These are phyloP conservation scores for Bombardia bombarda DNA, from an alignment of 495 filamentous ascomycete genomes.

Conservation along the genomic window DNA sequence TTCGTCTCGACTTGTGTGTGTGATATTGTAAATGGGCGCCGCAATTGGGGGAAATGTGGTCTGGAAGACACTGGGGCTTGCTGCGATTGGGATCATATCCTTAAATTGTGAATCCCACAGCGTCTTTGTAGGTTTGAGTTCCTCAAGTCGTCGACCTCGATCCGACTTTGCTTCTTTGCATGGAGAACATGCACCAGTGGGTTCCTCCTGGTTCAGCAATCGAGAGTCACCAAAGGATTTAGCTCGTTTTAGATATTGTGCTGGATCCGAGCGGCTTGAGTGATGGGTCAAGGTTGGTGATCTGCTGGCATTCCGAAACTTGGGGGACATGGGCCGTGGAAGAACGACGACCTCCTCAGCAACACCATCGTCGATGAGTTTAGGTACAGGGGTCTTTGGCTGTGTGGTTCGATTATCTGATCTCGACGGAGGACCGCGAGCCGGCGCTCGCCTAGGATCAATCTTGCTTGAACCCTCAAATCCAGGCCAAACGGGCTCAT, in stretches of 20 bases:
- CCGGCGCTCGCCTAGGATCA: slow-evolving; percentile 3
- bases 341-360: not conserved
- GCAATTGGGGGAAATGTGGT: slow-evolving; percentile 3
- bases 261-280: not conserved
- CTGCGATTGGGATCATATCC: slow-evolving; percentile 17
- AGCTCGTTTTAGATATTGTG: not conserved
- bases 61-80: slow-evolving; percentile 22
- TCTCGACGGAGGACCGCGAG: slow-evolving; percentile 4
- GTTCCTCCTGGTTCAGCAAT: not conserved
- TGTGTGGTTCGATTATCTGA: slow-evolving; percentile 4
- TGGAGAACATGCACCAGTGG: not conserved
- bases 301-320: not conserved
- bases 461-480: slow-evolving; percentile 7
- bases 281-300: not conserved
- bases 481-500: slow-evolving; percentile 15
- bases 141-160: not conserved
- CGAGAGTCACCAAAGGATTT: not conserved
- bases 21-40: not conserved
- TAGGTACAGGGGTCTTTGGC: not conserved
- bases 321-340: slow-evolving; percentile 2
- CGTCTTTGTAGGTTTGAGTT: not conserved
- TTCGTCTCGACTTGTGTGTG: no score
- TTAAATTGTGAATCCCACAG: not conserved
- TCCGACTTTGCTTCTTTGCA: not conserved
- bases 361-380: not conserved